A percentile compares a stretch with the other conserved stretches of the same genome.
Conservation (phyloP, 2,329 filamentous ascomycete genomes). For the Cytospora piceicola region DNA sequence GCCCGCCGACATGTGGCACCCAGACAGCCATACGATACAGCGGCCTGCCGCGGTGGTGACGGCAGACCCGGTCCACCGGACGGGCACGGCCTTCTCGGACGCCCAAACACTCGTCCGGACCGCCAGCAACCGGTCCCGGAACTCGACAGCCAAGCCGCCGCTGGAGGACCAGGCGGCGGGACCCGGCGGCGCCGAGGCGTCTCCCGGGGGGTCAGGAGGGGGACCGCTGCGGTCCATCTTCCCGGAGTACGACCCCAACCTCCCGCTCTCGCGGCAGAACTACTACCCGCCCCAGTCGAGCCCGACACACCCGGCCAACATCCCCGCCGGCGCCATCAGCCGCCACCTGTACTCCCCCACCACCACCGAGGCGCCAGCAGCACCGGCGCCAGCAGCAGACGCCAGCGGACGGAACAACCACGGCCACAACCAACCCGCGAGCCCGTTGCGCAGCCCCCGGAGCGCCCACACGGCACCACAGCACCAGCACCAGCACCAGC, state of each 20-base stretch:
- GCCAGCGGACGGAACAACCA: background rate
- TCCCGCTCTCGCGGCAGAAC: constrained; percentile 68
- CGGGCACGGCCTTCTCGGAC: constrained; percentile 57
- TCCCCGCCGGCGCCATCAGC: constrained; percentile 68
- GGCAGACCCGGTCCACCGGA: constrained; percentile 49
- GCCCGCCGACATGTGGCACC: constrained; percentile 28
- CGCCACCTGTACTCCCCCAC: constrained; percentile 61
- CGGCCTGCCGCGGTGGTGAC: constrained; percentile 48
- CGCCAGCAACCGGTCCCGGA: constrained; percentile 55
- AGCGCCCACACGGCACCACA: constrained; percentile 36
- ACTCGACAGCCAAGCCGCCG: constrained; percentile 61
- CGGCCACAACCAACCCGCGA: constrained; percentile 27
- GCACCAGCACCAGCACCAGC: constrained; percentile 12
- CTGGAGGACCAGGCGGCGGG: constrained; percentile 36
- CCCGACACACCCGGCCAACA: constrained; percentile 64
- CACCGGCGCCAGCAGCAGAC: background rate
- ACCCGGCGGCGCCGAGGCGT: constrained; percentile 13
- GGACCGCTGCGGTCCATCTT: constrained; percentile 69
- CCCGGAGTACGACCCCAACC: constrained; percentile 70
- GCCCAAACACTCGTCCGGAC: constrained; percentile 54
- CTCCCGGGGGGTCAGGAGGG: constrained; percentile 35
- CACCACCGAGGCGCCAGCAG: constrained; percentile 33
- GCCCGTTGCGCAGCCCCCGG: constrained; percentile 40
- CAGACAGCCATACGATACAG: constrained; percentile 40
- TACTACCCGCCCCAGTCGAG: constrained; percentile 71